Conservation (phyloP, 1,284 basidiomycete species). For the Pterulicium gracile region DNA sequence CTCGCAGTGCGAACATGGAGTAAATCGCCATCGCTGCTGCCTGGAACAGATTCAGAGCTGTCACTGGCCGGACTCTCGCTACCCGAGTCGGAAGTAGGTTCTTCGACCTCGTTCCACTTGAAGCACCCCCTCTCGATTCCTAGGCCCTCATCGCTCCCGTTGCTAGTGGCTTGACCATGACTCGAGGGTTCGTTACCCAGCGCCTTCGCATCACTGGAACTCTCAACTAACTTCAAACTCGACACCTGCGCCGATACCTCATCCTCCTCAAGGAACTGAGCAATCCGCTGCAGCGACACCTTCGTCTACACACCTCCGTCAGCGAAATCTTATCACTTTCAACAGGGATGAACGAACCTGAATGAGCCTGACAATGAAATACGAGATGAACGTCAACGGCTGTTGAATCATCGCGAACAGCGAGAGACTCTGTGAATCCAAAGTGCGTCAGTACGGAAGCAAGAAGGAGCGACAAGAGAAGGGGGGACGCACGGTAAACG, state of each 20-base stretch:
- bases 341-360: conserved; percentile 19
- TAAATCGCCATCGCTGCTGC: conserved; percentile 12
- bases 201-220: conserved; percentile 11
- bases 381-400: conserved; percentile 37
- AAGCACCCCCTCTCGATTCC: conserved; percentile 47
- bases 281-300: conserved; percentile 47
- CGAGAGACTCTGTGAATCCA: conserved; percentile 24
- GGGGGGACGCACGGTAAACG: conserved; percentile 49
- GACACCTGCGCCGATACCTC: conserved; percentile 35
- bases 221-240: conserved; percentile 24
- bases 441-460: background rate
- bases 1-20: conserved; percentile 7
- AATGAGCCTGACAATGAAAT: conserved; percentile 26
- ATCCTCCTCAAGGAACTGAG: conserved; percentile 45
- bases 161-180: background rate
- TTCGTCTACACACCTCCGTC: conserved; percentile 25
- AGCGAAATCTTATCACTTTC: conserved; percentile 5
- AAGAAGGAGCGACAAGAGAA: background rate
- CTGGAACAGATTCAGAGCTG: conserved; percentile 11
- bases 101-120: conserved; percentile 44
- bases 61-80: background rate
- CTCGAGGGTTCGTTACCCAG: background rate
- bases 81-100: background rate
- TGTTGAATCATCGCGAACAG: conserved; percentile 31
- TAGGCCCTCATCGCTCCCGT: conserved; percentile 25